Evolutionary conservation across 768 basidiomycete genomes (phyloP).

Genomic region (Collybia sordida): DNA sequence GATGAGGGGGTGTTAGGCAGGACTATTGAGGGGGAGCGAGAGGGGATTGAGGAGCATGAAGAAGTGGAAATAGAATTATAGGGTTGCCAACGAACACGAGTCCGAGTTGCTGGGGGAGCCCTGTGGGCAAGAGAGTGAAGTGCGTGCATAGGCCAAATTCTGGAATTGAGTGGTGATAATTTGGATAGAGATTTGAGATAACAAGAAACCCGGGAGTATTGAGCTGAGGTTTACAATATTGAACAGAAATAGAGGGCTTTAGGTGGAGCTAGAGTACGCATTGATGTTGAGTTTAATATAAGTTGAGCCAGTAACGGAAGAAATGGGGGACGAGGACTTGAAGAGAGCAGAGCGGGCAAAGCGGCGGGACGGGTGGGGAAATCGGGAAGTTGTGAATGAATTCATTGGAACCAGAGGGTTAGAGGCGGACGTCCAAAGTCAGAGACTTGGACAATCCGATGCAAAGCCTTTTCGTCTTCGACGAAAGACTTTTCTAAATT

Average conservation of each 20-base stretch:
- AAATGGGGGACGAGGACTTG: slow-evolving; percentile 11
- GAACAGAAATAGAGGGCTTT: slow-evolving; percentile 22
- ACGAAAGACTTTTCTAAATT: slow-evolving; percentile 21
- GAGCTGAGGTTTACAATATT: slow-evolving; percentile 23
- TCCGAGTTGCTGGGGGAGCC: slow-evolving; percentile 66
- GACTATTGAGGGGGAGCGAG: slow-evolving; percentile 43
- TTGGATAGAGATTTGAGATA: slow-evolving; percentile 19
- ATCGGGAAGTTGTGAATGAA: slow-evolving; percentile 16
- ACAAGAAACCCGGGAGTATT: slow-evolving; percentile 17
- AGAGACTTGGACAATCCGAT: slow-evolving; percentile 44
- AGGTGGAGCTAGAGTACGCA: slow-evolving; percentile 34
- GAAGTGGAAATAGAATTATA: slow-evolving; percentile 51
- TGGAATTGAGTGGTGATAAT: slow-evolving; percentile 28
- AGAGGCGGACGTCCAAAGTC: slow-evolving; percentile 36
- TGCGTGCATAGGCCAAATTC: slow-evolving; percentile 36
- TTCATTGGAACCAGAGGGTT: slow-evolving; percentile 40
- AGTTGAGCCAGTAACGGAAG: slow-evolving; percentile 13
- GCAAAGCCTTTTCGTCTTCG: slow-evolving; percentile 35
- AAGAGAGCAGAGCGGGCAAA: slow-evolving; percentile 16
- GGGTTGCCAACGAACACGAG: slow-evolving; percentile 80
- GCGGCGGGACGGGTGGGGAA: slow-evolving; percentile 22
- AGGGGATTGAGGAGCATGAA: slow-evolving; percentile 34
- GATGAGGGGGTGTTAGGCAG: slow-evolving; percentile 61
- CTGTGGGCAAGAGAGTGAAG: slow-evolving; percentile 63
- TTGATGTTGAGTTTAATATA: slow-evolving; percentile 24